These are phyloP conservation scores for Blepharisma japonicum DNA, from an alignment of 73 alveolate species.

Conservation along the genomic window DNA sequence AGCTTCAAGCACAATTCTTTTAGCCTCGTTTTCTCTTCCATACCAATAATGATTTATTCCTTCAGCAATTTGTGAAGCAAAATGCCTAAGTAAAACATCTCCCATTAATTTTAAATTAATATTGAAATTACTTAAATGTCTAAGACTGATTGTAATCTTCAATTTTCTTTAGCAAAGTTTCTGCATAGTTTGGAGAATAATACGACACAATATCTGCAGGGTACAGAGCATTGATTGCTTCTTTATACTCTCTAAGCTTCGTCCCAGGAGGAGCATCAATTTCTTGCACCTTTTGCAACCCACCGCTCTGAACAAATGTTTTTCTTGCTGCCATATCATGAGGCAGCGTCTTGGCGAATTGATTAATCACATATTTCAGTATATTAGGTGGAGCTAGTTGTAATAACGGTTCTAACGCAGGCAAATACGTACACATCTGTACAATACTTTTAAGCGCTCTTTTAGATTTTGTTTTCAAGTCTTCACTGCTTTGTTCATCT, in stretches of 20 bases:
- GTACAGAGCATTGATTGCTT: constrained; percentile 82
- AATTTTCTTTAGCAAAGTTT: constrained; percentile 72
- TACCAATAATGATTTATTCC: too few relatives aligned
- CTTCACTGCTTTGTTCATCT: constrained; percentile 79
- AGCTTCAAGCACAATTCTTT: too few relatives aligned
- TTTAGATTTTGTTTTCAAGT: constrained; percentile 82
- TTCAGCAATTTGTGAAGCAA: too few relatives aligned
- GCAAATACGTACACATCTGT: constrained; percentile 96
- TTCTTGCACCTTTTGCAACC: constrained; percentile 70
- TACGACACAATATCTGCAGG: constrained; percentile 92
- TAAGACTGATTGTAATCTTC: constrained; percentile 63
- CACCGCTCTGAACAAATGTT: constrained; percentile 90
- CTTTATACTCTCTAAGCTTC: constrained; percentile 82
- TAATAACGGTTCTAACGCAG: constrained; percentile 97
- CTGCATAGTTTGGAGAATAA: constrained; percentile 88
- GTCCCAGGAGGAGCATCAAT: constrained; percentile 71
- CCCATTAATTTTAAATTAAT: too few relatives aligned
- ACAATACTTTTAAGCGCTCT: constrained; percentile 92
- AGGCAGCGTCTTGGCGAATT: constrained; percentile 77
- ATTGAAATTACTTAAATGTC: too few relatives aligned
- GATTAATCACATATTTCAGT: constrained; percentile 80
- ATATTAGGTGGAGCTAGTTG: constrained; percentile 83
- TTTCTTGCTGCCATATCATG: constrained; percentile 78
- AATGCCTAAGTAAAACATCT: too few relatives aligned
- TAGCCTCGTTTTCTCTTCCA: too few relatives aligned